Conservation (phyloP, 345 rosid genomes). For the Lepidium aucheri region DNA sequence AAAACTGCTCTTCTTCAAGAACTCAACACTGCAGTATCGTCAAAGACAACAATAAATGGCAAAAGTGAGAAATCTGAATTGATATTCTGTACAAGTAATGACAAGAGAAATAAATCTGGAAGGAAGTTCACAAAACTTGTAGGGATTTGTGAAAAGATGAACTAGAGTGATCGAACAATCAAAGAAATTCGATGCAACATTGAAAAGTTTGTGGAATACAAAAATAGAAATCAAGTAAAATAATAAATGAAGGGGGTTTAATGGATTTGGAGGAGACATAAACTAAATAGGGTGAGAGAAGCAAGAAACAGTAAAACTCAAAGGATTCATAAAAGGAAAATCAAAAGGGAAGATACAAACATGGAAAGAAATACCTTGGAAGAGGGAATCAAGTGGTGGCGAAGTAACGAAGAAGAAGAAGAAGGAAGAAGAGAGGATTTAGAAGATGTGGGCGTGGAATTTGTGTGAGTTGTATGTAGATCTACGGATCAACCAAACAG, state of each 20-base stretch:
- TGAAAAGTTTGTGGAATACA: neutral
- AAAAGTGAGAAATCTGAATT: neutral
- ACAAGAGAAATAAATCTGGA: neutral
- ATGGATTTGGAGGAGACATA: neutral
- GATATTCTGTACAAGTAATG: neutral
- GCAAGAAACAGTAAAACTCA: neutral
- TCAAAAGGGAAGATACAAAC: neutral
- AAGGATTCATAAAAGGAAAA: too few species aligned
- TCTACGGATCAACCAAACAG: slow-evolving; percentile 45
- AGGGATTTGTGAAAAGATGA: neutral
- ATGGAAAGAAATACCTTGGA: slow-evolving; percentile 27
- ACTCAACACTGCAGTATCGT: neutral
- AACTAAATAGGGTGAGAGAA: neutral
- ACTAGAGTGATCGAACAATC: neutral
- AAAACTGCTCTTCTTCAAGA: neutral
- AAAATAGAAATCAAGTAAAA: neutral
- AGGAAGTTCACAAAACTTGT: neutral
- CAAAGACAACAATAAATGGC: neutral
- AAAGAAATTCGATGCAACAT: neutral
- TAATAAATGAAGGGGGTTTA: too few species aligned
- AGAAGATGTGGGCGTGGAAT: slow-evolving; percentile 24
- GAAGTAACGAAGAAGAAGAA: slow-evolving; percentile 14
- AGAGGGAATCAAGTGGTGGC: slow-evolving; percentile 1
- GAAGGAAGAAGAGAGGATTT: slow-evolving; percentile 22
- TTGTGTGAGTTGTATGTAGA: slow-evolving; percentile 34